Percentiles rank a stretch among this genome's conserved stretches.
These are phyloP conservation scores for Pythium aristosporum DNA, from an alignment of 352 stramenopile genomes.

Conservation along the genomic window DNA sequence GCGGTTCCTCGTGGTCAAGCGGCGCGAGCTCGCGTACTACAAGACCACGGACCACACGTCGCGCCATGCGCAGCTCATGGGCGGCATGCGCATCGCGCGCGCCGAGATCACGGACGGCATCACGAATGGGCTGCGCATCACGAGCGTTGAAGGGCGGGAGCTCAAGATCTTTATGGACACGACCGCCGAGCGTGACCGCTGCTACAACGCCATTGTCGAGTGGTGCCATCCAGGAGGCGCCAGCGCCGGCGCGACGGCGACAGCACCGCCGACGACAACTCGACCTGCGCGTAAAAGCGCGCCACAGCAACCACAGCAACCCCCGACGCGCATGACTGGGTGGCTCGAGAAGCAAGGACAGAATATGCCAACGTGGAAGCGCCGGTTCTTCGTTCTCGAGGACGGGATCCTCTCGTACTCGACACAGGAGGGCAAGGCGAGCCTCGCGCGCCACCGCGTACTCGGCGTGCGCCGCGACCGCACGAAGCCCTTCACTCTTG, in stretches of 20 bases:
- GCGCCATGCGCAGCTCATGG: constrained; percentile 57
- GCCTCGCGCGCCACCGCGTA: constrained; percentile 51
- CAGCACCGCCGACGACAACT: not conserved
- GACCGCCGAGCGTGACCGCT: constrained; percentile 62
- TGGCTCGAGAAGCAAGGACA: constrained; percentile 78
- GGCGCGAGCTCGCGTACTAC: constrained; percentile 76
- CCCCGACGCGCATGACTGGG: constrained; percentile 21
- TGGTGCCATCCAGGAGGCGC: constrained; percentile 19
- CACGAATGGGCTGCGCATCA: constrained; percentile 72
- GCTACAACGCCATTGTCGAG: constrained; percentile 59
- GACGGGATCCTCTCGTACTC: constrained; percentile 67
- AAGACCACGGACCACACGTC: constrained; percentile 50
- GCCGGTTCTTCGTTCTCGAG: constrained; percentile 68
- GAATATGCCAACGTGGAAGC: constrained; percentile 71
- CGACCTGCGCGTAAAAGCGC: too few relatives aligned
- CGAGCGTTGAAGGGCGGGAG: constrained; percentile 56
- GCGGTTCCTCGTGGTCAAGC: constrained; percentile 79
- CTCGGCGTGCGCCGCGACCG: constrained; percentile 54
- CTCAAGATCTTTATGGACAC: constrained; percentile 86
- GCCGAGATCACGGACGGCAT: constrained; percentile 65
- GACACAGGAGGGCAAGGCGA: constrained; percentile 43
- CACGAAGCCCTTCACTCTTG: constrained; percentile 59
- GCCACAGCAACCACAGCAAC: too few relatives aligned
- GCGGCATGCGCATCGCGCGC: constrained; percentile 63
- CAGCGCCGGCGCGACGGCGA: not conserved